phyloP scores from a whole-genome alignment of 257 asterid genomes.

The Nicotiana undulata region DNA sequence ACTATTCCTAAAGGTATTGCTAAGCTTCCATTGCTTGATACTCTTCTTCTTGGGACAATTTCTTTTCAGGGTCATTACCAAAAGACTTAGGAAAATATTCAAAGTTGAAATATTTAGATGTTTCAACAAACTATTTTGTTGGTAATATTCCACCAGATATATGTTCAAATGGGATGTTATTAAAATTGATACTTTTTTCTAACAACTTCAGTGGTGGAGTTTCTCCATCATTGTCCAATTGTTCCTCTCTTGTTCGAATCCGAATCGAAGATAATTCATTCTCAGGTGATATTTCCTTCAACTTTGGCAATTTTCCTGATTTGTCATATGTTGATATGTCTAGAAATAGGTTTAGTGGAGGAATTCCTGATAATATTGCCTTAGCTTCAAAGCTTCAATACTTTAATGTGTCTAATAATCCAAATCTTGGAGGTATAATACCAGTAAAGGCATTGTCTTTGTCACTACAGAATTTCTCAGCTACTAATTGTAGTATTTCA shows the following conservation, averaged over 20 bases:
- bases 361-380: conserved; percentile 45
- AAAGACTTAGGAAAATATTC: conserved; percentile 56
- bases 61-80: conserved; percentile 75
- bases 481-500: conserved; percentile 57
- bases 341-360: conserved; percentile 65
- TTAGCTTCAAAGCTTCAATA: conserved; percentile 50
- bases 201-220: conserved; percentile 74
- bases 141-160: conserved; percentile 63
- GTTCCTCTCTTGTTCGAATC: conserved; percentile 82
- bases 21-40: conserved; percentile 65
- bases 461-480: conserved; percentile 68
- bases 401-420: conserved; percentile 74
- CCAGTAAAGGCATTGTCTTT: conserved; percentile 54
- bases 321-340: conserved; percentile 75
- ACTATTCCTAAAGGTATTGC: conserved; percentile 76
- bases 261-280: conserved; percentile 73
- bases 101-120: conserved; percentile 63
- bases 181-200: conserved; percentile 64
- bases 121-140: conserved; percentile 65
- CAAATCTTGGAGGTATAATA: conserved; percentile 56
- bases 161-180: conserved; percentile 58
- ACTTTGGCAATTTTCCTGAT: conserved; percentile 35
- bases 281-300: conserved; percentile 68
- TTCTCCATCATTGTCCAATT: conserved; percentile 68
- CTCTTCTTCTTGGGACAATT: conserved; percentile 81